A percentile compares a stretch with the other conserved stretches of the same genome.
Conservation (phyloP, 352 stramenopile species). For the Blastocystis sp. region DNA sequence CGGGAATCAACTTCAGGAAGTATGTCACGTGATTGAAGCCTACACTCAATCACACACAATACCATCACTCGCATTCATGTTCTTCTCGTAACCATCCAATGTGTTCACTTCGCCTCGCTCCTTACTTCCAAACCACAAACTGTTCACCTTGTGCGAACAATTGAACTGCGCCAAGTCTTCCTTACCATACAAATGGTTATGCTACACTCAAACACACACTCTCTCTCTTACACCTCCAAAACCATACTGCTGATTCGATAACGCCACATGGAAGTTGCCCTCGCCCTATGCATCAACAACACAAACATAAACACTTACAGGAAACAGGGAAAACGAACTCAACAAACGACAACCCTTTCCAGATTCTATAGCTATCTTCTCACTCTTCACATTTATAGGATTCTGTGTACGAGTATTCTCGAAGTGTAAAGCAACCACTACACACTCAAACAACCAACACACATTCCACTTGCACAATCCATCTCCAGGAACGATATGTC, state of each 20-base stretch:
- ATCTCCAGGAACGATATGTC: conserved; percentile 8
- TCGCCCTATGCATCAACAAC: neutral
- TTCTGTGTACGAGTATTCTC: neutral
- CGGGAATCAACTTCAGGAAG: conserved; percentile 30
- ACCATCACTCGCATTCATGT: neutral
- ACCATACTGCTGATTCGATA: neutral
- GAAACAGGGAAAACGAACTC: neutral
- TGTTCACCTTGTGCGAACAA: neutral
- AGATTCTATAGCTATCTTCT: neutral
- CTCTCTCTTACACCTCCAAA: neutral
- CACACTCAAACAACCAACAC: neutral
- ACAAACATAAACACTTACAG: neutral
- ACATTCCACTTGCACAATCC: neutral
- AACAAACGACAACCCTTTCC: neutral
- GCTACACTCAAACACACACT: neutral
- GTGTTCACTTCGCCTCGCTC: neutral
- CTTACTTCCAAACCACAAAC: neutral
- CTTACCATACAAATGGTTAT: neutral
- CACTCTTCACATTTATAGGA: neutral
- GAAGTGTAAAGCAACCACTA: conserved; percentile 26
- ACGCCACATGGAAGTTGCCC: conserved; percentile 24
- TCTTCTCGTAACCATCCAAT: neutral
- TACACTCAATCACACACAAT: no score
- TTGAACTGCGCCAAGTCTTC: conserved; percentile 14
- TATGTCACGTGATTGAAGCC: conserved; percentile 28